A percentile compares a stretch with the other conserved stretches of the same genome.
Evolutionary conservation across 768 basidiomycete species (phyloP).

Genomic region (Lentinula raphanica): DNA sequence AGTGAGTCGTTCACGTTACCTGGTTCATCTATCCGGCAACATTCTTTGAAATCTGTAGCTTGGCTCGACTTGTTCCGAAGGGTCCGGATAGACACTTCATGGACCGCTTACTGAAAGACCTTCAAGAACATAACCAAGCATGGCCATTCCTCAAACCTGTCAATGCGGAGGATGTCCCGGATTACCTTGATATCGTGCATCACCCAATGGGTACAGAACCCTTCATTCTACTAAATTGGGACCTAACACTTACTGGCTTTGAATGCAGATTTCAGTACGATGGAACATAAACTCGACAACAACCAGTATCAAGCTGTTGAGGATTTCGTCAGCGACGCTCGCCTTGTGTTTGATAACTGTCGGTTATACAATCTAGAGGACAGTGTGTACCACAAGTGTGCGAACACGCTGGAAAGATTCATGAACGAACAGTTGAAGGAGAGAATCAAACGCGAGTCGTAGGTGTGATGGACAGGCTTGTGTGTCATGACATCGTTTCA

Average conservation of each 20-base stretch:
- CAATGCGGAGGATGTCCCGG: slow-evolving; percentile 68
- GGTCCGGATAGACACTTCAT: slow-evolving; percentile 62
- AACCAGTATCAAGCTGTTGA: slow-evolving; percentile 76
- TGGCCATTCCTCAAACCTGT: slow-evolving; percentile 92
- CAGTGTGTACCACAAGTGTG: slow-evolving; percentile 78
- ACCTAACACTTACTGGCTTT: neutral
- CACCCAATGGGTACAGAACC: slow-evolving; percentile 86
- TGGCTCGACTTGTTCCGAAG: slow-evolving; percentile 40
- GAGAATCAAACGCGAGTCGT: slow-evolving; percentile 20
- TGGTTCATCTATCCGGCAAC: too few relatives aligned
- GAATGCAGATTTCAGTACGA: slow-evolving; percentile 73
- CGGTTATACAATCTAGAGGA: slow-evolving; percentile 79
- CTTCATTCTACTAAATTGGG: neutral
- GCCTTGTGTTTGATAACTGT: slow-evolving; percentile 88
- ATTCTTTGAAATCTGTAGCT: slow-evolving; percentile 12
- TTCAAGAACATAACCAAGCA: slow-evolving; percentile 70
- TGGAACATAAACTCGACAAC: slow-evolving; percentile 86
- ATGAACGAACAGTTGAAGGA: slow-evolving; percentile 50
- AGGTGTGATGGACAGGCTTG: neutral
- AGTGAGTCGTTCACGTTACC: too few relatives aligned
- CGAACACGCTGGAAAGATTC: slow-evolving; percentile 76
- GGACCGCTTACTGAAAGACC: slow-evolving; percentile 71
- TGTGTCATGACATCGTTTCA: too few relatives aligned
- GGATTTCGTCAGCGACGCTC: slow-evolving; percentile 72
- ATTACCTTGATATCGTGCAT: slow-evolving; percentile 88